A percentile compares a stretch with the other conserved stretches of the same genome.
Conservation (phyloP, 176 grass and related monocot species). For the Stipa capillata region DNA sequence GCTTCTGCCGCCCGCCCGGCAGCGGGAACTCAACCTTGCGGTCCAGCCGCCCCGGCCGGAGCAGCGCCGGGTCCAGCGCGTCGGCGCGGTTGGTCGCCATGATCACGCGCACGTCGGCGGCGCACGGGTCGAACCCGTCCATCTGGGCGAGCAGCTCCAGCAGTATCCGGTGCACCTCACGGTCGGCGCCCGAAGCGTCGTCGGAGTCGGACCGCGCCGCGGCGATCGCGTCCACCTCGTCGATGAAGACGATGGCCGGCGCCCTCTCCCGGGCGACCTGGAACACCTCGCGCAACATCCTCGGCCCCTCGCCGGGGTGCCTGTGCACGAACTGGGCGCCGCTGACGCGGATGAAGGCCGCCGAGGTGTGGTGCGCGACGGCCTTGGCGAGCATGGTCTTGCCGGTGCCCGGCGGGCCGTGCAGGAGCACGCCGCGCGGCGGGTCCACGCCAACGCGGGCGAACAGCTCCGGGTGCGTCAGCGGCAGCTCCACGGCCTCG, state of each 20-base stretch:
- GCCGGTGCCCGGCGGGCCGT: conserved; percentile 17
- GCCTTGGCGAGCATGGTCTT: conserved; percentile 42
- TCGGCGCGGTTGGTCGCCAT: conserved; percentile 42
- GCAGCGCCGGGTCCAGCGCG: conserved; percentile 25
- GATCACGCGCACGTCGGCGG: conserved; percentile 25
- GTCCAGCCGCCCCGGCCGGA: conserved; percentile 33
- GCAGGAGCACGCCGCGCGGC: conserved; percentile 37
- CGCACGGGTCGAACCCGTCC: conserved; percentile 33
- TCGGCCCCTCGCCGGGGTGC: not conserved
- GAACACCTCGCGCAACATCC: conserved; percentile 38
- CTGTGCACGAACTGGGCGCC: not conserved
- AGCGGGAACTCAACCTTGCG: conserved; percentile 33
- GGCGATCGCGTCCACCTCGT: conserved; percentile 43
- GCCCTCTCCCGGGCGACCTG: conserved; percentile 19
- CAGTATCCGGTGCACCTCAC: conserved; percentile 24
- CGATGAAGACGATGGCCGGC: conserved; percentile 32
- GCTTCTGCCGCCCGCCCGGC: not conserved
- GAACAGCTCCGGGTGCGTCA: conserved; percentile 39
- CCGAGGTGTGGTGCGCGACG: conserved; percentile 34
- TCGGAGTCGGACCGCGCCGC: not conserved
- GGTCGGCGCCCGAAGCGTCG: not conserved
- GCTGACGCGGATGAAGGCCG: conserved; percentile 29
- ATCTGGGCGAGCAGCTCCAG: conserved; percentile 41
- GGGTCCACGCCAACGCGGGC: conserved; percentile 17
- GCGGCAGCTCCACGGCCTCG: conserved; percentile 37